Percentiles rank a stretch among this genome's conserved stretches.
Evolutionary conservation across 169 alveolate genomes (phyloP).

Genomic region (Plasmodium berghei): DNA sequence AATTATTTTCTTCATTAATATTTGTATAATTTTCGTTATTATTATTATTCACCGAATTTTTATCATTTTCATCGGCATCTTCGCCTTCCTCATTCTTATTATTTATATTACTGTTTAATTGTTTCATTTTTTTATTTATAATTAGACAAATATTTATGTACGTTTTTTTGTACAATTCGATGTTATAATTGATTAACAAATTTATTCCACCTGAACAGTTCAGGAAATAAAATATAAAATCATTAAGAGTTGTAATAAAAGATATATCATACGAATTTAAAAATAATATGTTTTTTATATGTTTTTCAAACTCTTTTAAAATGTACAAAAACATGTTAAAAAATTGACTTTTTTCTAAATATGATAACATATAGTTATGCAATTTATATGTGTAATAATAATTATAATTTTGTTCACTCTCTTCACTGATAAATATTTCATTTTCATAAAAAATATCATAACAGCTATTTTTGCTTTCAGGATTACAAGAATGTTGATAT

Average conservation of each 20-base stretch:
- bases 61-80: neutral
- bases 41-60: neutral
- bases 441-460: constrained; percentile 62
- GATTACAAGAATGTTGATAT: constrained; percentile 67
- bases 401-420: constrained; percentile 18
- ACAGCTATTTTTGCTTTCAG: constrained; percentile 75
- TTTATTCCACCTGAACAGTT: constrained; percentile 78
- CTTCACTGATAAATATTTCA: constrained; percentile 66
- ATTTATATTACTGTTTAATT: constrained; percentile 28
- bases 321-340: constrained; percentile 51
- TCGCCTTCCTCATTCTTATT: constrained; percentile 4
- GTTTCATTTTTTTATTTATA: constrained; percentile 75
- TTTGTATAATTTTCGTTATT: constrained; percentile 2
- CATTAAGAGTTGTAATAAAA: constrained; percentile 67
- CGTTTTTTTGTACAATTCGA: constrained; percentile 26
- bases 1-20: constrained; percentile 1
- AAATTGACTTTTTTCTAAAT: constrained; percentile 54
- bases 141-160: constrained; percentile 70
- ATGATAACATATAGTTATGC: constrained; percentile 68
- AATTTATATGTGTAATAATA: constrained; percentile 52
- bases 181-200: constrained; percentile 44
- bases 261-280: constrained; percentile 72
- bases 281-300: constrained; percentile 45
- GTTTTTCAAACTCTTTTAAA: constrained; percentile 71
- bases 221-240: constrained; percentile 66